Percentiles rank a stretch among this genome's conserved stretches.
Conservation (phyloP, 768 basidiomycete species). For the Gloeostereum incarnatum region DNA sequence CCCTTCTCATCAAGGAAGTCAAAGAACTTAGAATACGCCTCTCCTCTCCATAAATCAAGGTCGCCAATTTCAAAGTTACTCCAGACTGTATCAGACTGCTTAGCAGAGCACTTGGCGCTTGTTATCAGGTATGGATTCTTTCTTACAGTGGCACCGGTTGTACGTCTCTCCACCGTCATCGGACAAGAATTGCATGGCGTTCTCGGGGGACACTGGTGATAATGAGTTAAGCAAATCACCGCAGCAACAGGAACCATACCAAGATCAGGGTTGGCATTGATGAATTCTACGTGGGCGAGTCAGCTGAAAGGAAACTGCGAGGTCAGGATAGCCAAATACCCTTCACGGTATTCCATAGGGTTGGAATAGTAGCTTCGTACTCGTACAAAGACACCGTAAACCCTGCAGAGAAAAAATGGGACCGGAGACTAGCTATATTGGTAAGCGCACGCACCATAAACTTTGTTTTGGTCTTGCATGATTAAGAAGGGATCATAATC, state of each 20-base stretch:
- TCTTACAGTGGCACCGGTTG: conserved; percentile 67
- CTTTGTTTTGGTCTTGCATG: conserved; percentile 80
- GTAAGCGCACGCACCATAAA: conserved; percentile 58
- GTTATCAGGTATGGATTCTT: too few relatives aligned
- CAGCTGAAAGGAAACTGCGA: background rate
- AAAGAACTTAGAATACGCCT: conserved; percentile 79
- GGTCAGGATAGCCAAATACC: conserved; percentile 32
- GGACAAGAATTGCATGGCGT: conserved; percentile 75
- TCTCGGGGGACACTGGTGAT: conserved; percentile 56
- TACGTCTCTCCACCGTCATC: conserved; percentile 68
- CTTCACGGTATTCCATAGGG: conserved; percentile 74
- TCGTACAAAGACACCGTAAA: conserved; percentile 82
- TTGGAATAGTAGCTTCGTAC: conserved; percentile 78
- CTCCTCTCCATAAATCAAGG: conserved; percentile 76
- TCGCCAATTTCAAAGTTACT: conserved; percentile 90
- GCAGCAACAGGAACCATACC: too few relatives aligned
- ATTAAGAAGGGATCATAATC: conserved; percentile 82
- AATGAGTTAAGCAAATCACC: too few relatives aligned
- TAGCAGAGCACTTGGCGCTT: background rate
- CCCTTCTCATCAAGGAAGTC: conserved; percentile 71
- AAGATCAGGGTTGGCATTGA: conserved; percentile 47
- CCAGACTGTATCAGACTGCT: conserved; percentile 51
- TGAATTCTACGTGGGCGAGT: conserved; percentile 51
- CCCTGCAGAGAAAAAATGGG: conserved; percentile 24
- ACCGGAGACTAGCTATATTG: background rate